Base-by-base conservation (phyloP, 2,329 filamentous ascomycete species). In the Diatrype stigma region DNA sequence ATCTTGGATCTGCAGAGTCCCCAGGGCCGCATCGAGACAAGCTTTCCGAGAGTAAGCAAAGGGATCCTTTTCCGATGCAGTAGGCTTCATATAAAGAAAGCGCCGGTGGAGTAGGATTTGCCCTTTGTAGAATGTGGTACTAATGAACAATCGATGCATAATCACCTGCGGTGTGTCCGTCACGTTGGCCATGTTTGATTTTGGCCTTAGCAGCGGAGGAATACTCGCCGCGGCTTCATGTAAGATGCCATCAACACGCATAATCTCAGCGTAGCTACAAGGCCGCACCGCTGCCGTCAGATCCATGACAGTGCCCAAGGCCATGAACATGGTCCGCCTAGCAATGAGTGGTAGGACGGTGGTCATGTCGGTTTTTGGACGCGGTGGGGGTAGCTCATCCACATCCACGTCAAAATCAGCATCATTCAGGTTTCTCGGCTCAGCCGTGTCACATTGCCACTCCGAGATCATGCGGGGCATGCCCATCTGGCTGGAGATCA, bases 31-130 rank as follows among this genome's bases (percentile, higher is more conserved):
- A 30, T 30, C 26, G 26, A 30, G 26, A 10, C 26, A 30, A 30
- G 26, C 26, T 30, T 30, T 30, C 26, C 26, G 26, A 30, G 26
- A 30, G 26, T 30, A 30, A 30, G 26, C 26, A 10, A 30, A 30
- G 6, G 26, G 26, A 30, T 30, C 26, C 10, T 30, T 30, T 30
- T 30, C 26, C 26, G 26, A 10, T 30, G 26, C 5, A 30, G 26
- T 30, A 6, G 26, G 26, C 26, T 30, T 30, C 10, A 30, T 30
- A 30, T 30, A 30, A 30, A 30, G 26, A 30, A 30, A 30, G 26
- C 26, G 26, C n/a, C 79, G 70, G 58, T 83, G 79, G 17, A 84
- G 60, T 1, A 81, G 73, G 30, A 76, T 73, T 46, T 73, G 73
- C 8, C 74, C 67, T 57, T 80, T 79, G 45, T 76, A 73, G 57